Evolutionary conservation across 495 filamentous ascomycete species (phyloP).

Genomic region (Aspergillus nanangensis): DNA sequence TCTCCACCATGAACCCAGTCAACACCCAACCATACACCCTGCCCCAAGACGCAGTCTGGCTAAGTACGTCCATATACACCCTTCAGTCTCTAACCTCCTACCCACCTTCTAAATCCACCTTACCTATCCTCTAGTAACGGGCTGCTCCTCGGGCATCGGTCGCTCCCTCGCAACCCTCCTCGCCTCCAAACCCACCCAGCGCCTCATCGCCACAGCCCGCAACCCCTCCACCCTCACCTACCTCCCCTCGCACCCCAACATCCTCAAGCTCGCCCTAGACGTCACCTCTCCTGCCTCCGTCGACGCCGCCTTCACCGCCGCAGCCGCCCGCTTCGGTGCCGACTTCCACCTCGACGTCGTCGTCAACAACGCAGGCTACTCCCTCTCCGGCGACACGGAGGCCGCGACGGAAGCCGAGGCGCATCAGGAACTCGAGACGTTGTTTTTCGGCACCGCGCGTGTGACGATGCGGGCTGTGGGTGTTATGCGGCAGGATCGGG

Average conservation of each 20-base stretch:
- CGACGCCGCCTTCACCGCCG: slow-evolving; percentile 30
- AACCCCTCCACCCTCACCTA: slow-evolving; percentile 23
- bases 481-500: slow-evolving; percentile 35
- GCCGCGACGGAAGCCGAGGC: slow-evolving; percentile 27
- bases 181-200: slow-evolving; percentile 26
- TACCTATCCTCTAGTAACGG: slow-evolving; percentile 1
- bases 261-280: slow-evolving; percentile 39
- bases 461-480: slow-evolving; percentile 37
- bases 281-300: slow-evolving; percentile 37
- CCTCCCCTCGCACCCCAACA: slow-evolving; percentile 20
- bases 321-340: slow-evolving; percentile 9
- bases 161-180: slow-evolving; percentile 29
- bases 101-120: neutral
- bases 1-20: slow-evolving; percentile 8
- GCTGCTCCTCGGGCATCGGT: slow-evolving; percentile 26
- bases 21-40: slow-evolving; percentile 40
- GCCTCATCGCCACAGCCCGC: slow-evolving; percentile 43
- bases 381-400: slow-evolving; percentile 40
- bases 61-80: too few species aligned
- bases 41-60: slow-evolving; percentile 45
- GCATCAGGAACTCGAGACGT: slow-evolving; percentile 39
- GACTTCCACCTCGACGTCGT: slow-evolving; percentile 48
- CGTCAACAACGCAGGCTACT: slow-evolving; percentile 54
- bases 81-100: too few species aligned
- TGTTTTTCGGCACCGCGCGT: slow-evolving; percentile 47